Base-by-base conservation (phyloP, 371 early-diverging fungal genomes). In the Mortierella sp. region DNA sequence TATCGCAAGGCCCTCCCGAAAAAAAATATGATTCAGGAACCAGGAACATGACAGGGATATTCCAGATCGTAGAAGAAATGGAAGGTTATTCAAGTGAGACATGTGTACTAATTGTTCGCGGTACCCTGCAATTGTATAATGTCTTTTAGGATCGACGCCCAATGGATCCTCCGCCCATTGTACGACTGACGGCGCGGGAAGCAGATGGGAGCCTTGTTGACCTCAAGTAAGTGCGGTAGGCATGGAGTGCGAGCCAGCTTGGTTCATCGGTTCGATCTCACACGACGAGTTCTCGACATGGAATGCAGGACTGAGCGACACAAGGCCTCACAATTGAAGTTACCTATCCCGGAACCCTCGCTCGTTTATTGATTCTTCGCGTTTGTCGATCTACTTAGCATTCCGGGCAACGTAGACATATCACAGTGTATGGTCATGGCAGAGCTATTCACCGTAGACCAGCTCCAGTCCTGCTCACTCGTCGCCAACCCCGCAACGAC, bases 341-440 rank as follows among this genome's bases (percentile, higher is more conserved):
- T 8, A 43, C 8, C 43, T 43, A 8, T 5, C 8, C 43, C 43
- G 43, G 43, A 43, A 43, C 3, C n/a, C n/a, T n/a, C 59, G 59
- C 46, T 46, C 13, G 21, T 61, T 16, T 40, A 37, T 46, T 79
- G 40, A 21, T 59, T 40, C 2, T 40, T 40, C 43, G 6, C 43
- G 14, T 48, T 64, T 28, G 16, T 37, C 44, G 34, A 55, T 31
- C 50, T n/a, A 43, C 37, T 8, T 40, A 77, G 77, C 69, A 50
- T 71, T 21, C 74, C 64, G 1, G 70, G 54, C 3, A 77, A 46
- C 72, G 93, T 91, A 34, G 91, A 93, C 69, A 77, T 87, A 8
- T 88, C 91, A 9, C 91, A 92, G 59, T 91, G 90, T 64, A 88
- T 93, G 0, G 89, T 91, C 2, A 89, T 92, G 81, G 93, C 91